Conservation (phyloP, 306 rosid genomes). For the Cucurbita maxima region DNA sequence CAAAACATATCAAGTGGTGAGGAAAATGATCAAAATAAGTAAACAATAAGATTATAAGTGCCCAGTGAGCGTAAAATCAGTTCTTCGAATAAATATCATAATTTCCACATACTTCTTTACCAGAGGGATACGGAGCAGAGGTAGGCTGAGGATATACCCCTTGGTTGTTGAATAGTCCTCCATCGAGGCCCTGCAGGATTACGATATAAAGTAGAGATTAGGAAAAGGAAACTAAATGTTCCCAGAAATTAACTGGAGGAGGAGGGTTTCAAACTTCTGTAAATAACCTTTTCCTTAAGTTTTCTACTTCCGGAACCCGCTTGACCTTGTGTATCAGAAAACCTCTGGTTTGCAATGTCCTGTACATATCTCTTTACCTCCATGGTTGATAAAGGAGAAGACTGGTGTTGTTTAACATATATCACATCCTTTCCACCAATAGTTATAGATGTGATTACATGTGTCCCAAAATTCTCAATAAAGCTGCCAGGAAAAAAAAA, state of each 20-base stretch:
- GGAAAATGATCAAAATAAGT: neutral
- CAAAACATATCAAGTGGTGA: neutral
- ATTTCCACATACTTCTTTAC: constrained; percentile 57
- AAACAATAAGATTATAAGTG: neutral
- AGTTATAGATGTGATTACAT: constrained; percentile 65
- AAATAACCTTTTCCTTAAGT: constrained; percentile 71
- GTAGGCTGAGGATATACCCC: constrained; percentile 86
- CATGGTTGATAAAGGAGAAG: constrained; percentile 54
- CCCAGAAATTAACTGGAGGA: neutral
- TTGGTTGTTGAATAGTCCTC: constrained; percentile 59
- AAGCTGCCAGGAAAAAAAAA: constrained; percentile 43
- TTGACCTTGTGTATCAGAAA: constrained; percentile 36
- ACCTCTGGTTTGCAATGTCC: constrained; percentile 66
- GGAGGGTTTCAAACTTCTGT: constrained; percentile 1
- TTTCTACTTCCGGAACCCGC: constrained; percentile 49
- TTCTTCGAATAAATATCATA: neutral
- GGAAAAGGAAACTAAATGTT: neutral
- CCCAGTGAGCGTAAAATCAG: neutral
- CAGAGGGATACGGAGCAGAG: constrained; percentile 38
- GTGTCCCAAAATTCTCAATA: constrained; percentile 79
- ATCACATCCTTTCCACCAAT: constrained; percentile 87
- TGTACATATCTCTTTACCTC: constrained; percentile 69
- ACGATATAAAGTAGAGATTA: neutral
- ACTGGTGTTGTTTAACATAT: constrained; percentile 62
- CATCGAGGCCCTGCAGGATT: constrained; percentile 46